Evolutionary conservation across 352 stramenopile species (phyloP).

Genomic region (Discostella stelligera): DNA sequence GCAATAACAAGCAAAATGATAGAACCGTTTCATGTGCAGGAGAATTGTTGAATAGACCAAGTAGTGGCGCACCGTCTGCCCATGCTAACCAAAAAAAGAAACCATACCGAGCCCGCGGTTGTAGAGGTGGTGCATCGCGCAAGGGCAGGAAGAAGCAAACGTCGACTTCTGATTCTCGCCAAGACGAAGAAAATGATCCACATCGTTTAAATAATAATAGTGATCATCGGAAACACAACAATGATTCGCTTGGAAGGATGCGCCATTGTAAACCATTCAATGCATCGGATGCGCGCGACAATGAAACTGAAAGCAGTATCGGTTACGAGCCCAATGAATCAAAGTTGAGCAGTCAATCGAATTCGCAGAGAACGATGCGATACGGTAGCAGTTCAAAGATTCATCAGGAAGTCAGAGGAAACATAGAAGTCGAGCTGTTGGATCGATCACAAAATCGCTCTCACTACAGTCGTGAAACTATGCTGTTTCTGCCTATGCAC

Average conservation of each 20-base stretch:
- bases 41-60: constrained; percentile 12
- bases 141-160: constrained; percentile 42
- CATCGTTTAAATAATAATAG: constrained; percentile 9
- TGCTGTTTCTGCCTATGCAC: background rate
- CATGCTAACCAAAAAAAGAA: constrained; percentile 38
- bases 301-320: constrained; percentile 1
- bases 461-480: background rate
- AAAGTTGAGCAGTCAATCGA: background rate
- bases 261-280: constrained; percentile 18
- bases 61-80: background rate
- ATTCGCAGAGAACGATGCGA: constrained; percentile 5
- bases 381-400: constrained; percentile 3
- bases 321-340: constrained; percentile 1
- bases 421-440: constrained; percentile 6
- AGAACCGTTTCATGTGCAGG: constrained; percentile 10
- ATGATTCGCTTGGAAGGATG: constrained; percentile 6
- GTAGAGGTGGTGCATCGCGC: constrained; percentile 37
- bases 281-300: constrained; percentile 7
- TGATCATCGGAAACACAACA: constrained; percentile 22
- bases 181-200: constrained; percentile 18
- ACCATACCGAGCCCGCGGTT: constrained; percentile 39
- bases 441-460: constrained; percentile 9
- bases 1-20: constrained; percentile 19
- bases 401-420: constrained; percentile 2
- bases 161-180: background rate